Evolutionary conservation across 768 basidiomycete genomes (phyloP), one percentile per base, ranked within the genome.

Genomic region (Russula sp.): DNA sequence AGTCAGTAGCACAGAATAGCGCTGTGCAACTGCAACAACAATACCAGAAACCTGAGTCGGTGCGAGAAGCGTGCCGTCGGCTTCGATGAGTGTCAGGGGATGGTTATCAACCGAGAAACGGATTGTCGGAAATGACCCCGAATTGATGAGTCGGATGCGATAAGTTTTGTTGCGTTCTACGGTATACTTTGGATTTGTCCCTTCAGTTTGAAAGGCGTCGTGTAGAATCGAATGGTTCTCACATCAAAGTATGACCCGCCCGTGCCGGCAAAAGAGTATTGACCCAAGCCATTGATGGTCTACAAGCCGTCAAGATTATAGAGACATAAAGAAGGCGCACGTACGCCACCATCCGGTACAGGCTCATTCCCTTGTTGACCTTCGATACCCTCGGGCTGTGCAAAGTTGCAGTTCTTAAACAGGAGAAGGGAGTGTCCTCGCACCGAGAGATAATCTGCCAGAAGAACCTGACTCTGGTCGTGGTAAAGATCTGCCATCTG

Each of bases 81-180:
- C 80, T 61, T 82, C 81, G 59, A 83, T 72, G 54, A 83, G 75
- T 6, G 76, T 76, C 34, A 83, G 77, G 1, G 74, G 71, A 64
- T 83, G 83, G 11, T 64, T 67, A 58, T 83, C 81, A 53, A 84
- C 72, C 14, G 77, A 77, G 71, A 82, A 79, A 38, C 75, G 69
- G 50, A 80, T 74, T 36, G 77, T 72, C 8, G 80, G 79, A 71
- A 83, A 80, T 5, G 80, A 74, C 36, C 79, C 82, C 44, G 79
- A 72, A 73, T 83, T 79, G 63, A 80, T 72, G 44, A 83, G 66
- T 51, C 82, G 80, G 26, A 83, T 70, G 57, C 82, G 82, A 65
- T 81, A 81, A 26, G 71, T 68, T 44, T 73, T 71, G 66, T 75
- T 73, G 30, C 75, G 71, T 57, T 77, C 69, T 57, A 81, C 65